Conservation (phyloP, 441 rosid species). For the Erodium texanum region DNA sequence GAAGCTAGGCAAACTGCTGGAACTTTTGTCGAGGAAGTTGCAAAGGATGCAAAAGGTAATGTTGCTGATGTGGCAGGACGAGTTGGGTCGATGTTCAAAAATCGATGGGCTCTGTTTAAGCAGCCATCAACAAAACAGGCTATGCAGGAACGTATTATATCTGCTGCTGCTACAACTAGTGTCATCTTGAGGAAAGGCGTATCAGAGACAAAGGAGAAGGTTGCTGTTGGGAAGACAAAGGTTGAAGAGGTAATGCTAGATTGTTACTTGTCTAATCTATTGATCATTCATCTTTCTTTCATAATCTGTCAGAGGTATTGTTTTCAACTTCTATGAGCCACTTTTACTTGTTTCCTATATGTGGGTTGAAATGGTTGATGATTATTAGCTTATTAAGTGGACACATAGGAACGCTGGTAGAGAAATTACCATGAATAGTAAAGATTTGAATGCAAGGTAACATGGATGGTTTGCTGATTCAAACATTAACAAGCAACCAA, state of each 20-base stretch:
- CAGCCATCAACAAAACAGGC: slow-evolving; percentile 83
- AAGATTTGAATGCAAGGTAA: too few relatives aligned
- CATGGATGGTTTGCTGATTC: too few relatives aligned
- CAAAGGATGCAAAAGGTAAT: slow-evolving; percentile 86
- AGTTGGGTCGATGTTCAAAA: slow-evolving; percentile 63
- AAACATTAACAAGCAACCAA: too few relatives aligned
- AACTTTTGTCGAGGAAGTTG: slow-evolving; percentile 66
- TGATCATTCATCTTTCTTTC: too few relatives aligned
- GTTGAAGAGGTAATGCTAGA: slow-evolving; percentile 72
- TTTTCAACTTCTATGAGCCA: too few relatives aligned
- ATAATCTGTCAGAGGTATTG: too few relatives aligned
- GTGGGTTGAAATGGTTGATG: too few relatives aligned
- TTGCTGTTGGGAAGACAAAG: slow-evolving; percentile 79
- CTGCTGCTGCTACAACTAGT: slow-evolving; percentile 91
- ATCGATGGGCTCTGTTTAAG: slow-evolving; percentile 68
- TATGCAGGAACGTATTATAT: slow-evolving; percentile 67
- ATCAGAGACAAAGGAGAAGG: slow-evolving; percentile 81
- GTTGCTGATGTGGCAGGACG: slow-evolving; percentile 71
- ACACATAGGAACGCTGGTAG: too few relatives aligned
- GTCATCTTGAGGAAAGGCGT: slow-evolving; percentile 68
- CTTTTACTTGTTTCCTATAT: too few relatives aligned
- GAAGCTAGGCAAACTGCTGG: slow-evolving; percentile 81
- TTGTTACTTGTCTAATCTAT: background rate
- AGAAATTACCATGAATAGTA: too few relatives aligned
- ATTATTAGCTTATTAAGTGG: too few relatives aligned